Conservation (phyloP, 768 basidiomycete genomes). For the Leucogyrophana mollusca region DNA sequence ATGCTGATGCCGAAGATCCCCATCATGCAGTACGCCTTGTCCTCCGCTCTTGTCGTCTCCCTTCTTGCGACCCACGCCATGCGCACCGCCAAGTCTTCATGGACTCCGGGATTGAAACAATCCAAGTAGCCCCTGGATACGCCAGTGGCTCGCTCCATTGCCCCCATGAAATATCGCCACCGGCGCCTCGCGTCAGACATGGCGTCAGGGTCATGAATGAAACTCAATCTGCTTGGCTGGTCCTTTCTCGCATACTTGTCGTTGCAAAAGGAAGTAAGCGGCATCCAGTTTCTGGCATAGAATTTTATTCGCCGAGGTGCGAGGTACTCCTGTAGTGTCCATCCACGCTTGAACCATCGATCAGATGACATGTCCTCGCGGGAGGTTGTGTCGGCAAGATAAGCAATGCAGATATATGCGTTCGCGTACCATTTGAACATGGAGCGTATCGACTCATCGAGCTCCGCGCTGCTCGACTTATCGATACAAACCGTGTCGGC, state of each 20-base stretch:
- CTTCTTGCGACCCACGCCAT: constrained; percentile 12
- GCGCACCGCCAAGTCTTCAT: constrained; percentile 2
- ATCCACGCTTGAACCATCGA: constrained; percentile 13
- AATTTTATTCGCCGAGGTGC: constrained; percentile 10
- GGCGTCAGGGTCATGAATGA: not conserved
- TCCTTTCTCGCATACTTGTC: not conserved
- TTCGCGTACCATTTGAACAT: constrained; percentile 15
- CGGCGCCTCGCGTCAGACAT: not conserved
- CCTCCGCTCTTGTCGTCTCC: constrained; percentile 11
- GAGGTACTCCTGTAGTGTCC: not conserved
- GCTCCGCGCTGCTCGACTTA: constrained; percentile 13
- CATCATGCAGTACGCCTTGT: constrained; percentile 11
- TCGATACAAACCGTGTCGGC: constrained; percentile 9
- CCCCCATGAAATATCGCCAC: not conserved
- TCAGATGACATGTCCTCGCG: not conserved
- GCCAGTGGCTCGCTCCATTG: not conserved
- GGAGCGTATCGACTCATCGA: constrained; percentile 12
- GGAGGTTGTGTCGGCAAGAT: constrained; percentile 1
- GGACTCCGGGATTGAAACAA: not conserved
- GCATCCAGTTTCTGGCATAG: constrained; percentile 6
- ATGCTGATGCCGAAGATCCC: constrained; percentile 7
- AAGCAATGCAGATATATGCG: constrained; percentile 8
- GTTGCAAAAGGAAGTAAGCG: not conserved
- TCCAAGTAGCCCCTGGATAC: not conserved
- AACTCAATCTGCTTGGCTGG: not conserved